A percentile compares a stretch with the other conserved stretches of the same genome.
Evolutionary conservation across 2,329 filamentous ascomycete species (phyloP).

Genomic region (Fusarium continuum): DNA sequence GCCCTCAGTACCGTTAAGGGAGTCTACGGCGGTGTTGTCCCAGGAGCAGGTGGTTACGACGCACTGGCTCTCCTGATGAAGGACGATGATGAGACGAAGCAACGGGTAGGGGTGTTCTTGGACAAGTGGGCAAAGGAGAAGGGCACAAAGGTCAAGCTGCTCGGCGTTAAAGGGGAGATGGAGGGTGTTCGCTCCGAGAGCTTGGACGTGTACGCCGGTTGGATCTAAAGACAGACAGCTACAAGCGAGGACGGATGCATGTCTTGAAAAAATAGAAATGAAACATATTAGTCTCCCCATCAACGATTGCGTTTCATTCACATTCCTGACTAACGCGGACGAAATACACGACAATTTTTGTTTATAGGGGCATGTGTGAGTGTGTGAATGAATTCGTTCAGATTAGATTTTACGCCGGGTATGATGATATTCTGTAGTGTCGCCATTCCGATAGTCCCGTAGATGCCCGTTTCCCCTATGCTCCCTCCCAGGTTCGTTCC

Average conservation of each 20-base stretch:
- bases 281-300: conserved; percentile 16
- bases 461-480: conserved; percentile 10
- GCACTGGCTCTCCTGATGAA: conserved; percentile 82
- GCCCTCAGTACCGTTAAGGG: conserved; percentile 76
- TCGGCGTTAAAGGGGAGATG: conserved; percentile 77
- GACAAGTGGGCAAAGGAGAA: conserved; percentile 69
- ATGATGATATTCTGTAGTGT: conserved; percentile 22
- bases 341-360: background rate
- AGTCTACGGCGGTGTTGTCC: conserved; percentile 90
- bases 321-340: conserved; percentile 18
- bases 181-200: conserved; percentile 67
- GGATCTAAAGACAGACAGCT: conserved; percentile 48
- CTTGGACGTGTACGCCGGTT: conserved; percentile 54
- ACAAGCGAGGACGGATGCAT: conserved; percentile 13
- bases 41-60: conserved; percentile 93
- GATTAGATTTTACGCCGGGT: conserved; percentile 33
- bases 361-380: background rate
- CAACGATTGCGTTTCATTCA: conserved; percentile 25
- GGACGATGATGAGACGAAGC: conserved; percentile 73
- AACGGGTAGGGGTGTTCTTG: conserved; percentile 69
- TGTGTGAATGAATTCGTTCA: conserved; percentile 11
- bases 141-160: conserved; percentile 71
- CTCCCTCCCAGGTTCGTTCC: conserved; percentile 2
- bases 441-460: conserved; percentile 18
- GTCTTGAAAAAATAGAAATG: conserved; percentile 28